Evolutionary conservation across 345 rosid species (phyloP).

Genomic region (Nasturtium officinale): DNA sequence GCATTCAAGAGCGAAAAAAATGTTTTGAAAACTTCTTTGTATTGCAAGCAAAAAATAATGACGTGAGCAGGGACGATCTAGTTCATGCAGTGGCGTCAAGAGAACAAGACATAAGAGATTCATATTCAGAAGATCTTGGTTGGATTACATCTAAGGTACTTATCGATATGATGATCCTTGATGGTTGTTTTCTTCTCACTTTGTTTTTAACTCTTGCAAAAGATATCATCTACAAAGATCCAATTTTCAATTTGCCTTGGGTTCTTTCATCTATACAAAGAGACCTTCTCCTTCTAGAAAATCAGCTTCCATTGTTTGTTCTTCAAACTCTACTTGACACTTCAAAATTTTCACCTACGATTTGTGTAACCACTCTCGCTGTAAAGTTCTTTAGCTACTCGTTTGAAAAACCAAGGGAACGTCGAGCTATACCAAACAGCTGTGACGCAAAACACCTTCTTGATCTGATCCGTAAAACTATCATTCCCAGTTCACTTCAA

Average conservation of each 20-base stretch:
- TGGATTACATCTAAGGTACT: background rate
- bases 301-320: background rate
- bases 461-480: no score
- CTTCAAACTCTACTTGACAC: background rate
- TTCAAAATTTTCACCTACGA: background rate
- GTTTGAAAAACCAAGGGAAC: background rate
- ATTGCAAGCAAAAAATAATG: background rate
- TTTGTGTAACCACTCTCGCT: background rate
- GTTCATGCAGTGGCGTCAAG: background rate
- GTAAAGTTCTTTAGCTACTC: background rate
- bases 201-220: background rate
- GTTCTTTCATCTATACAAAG: background rate
- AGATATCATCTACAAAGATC: background rate
- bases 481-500: no score
- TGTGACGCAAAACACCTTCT: no score
- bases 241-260: background rate
- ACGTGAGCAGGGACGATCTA: background rate
- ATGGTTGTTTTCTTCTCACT: conserved; percentile 3
- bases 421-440: no score
- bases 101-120: background rate
- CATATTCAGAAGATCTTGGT: background rate
- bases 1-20: background rate
- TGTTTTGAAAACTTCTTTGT: background rate
- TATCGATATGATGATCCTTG: background rate
- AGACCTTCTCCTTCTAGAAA: background rate